These are phyloP conservation scores for Colletotrichum navitas DNA, from an alignment of 2,329 filamentous ascomycete genomes.

Conservation along the genomic window DNA sequence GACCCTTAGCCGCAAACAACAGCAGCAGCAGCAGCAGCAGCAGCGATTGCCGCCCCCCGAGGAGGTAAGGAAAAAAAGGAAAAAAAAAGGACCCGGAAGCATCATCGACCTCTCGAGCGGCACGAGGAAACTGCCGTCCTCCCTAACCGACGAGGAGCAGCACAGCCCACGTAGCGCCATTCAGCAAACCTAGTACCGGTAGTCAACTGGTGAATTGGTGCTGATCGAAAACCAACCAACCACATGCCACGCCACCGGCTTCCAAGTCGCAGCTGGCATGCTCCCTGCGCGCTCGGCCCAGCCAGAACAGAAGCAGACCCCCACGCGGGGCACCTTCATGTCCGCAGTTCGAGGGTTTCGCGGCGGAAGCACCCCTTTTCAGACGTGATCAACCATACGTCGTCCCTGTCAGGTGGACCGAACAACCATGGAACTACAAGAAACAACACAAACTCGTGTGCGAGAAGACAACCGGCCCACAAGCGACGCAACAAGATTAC, in stretches of 20 bases:
- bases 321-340: conserved; percentile 41
- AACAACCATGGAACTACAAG: conserved; percentile 1
- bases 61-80: neutral
- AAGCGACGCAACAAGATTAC: conserved; percentile 12
- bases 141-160: conserved; percentile 6
- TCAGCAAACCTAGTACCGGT: neutral
- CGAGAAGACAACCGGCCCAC: conserved; percentile 2
- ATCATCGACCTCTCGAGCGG: conserved; percentile 8
- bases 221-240: conserved; percentile 30
- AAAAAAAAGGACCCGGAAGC: neutral
- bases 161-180: conserved; percentile 21
- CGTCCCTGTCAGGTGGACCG: conserved; percentile 18
- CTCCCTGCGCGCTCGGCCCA: conserved; percentile 27
- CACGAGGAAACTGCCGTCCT: conserved; percentile 21
- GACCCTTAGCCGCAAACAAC: neutral
- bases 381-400: conserved; percentile 34
- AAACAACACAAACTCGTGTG: neutral
- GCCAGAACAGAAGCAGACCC: conserved; percentile 32
- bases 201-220: conserved; percentile 23
- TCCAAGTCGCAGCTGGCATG: conserved; percentile 33
- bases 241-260: conserved; percentile 26
- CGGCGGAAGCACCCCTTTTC: conserved; percentile 38
- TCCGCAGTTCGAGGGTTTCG: conserved; percentile 23
- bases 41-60: neutral
- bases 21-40: too few species aligned